Percentiles rank a stretch among this genome's conserved stretches.
Conservation (phyloP, 2,329 filamentous ascomycete species). For the Dothidotthia symphoricarpi region DNA sequence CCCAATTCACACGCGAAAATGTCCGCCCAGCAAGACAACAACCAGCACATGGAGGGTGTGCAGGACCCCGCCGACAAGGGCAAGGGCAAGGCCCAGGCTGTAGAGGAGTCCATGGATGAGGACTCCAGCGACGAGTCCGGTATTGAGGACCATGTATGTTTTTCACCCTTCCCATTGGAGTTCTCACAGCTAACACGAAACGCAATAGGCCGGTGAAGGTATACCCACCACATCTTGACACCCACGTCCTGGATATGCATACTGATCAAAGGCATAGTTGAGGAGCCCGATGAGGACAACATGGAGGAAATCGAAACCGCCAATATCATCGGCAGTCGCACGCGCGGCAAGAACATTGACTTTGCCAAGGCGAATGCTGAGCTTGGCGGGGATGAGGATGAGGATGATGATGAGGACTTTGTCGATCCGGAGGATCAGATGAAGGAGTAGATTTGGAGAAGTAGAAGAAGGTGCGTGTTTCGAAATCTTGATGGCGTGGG, state of each 20-base stretch:
- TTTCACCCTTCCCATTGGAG: no score
- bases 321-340: conserved; percentile 85
- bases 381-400: conserved; percentile 70
- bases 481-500: no score
- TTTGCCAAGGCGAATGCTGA: conserved; percentile 87
- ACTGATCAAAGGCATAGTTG: conserved; percentile 46
- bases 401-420: conserved; percentile 72
- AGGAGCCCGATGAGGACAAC: conserved; percentile 70
- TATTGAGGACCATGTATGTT: conserved; percentile 57
- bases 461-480: no score
- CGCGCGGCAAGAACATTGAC: conserved; percentile 88
- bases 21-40: conserved; percentile 36
- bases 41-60: conserved; percentile 41
- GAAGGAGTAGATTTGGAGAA: conserved; percentile 62
- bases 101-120: conserved; percentile 74
- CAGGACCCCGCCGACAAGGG: conserved; percentile 75
- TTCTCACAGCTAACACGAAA: conserved; percentile 29
- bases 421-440: conserved; percentile 67
- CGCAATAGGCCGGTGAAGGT: conserved; percentile 36
- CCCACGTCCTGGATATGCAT: conserved; percentile 5
- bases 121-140: conserved; percentile 66
- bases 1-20: conserved; percentile 18
- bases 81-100: conserved; percentile 65
- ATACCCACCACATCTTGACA: conserved; percentile 19
- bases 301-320: conserved; percentile 86